Base-by-base conservation (phyloP, 139 green algal genomes). In the Chlorella ohadii region DNA sequence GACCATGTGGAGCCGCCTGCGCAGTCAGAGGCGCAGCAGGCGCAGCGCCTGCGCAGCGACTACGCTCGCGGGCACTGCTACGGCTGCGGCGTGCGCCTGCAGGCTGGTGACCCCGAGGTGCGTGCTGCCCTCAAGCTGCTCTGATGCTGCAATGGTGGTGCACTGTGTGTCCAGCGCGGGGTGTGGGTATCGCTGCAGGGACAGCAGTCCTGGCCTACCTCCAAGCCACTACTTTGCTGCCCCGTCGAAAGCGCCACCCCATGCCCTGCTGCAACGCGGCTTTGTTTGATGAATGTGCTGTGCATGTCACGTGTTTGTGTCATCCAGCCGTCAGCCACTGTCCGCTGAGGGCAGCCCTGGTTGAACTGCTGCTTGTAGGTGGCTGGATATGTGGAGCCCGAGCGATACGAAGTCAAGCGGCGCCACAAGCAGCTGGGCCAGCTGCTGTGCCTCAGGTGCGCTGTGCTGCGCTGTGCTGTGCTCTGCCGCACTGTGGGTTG, bases 61-160 rank as follows among this genome's bases (percentile, higher is more conserved):
- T 83, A 47, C 31, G 39, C 73, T 65, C 85, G 92, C 84, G 89
- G 87, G 2, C 84, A 81, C 81, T 98, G 95, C 88, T 98, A 98
- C 83, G 95, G 95, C 31, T 98, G 95, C 71, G 95, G 95, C 9
- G 75, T 90, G 0, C 15, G 34, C 16, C 78, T 98, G 78, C 95
- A 98, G 80, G 90, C 83, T 17, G 28, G 79, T 0, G 72, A 90
- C 15, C 68, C 68, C 1, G 34, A 85, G 80, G 39, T 84, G 17
- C 61, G 91, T 33, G 94, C 92, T 16, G 96, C 44, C 7, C 44
- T 51, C 7, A 9, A 6, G 9, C 7, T 9, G 44, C 44, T 51
- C 9, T 51, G 44, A 13, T 31, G 22, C 7, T 31, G 22, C 2
- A 4, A 67, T 33, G 61, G 2, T 67, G 23, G n/a, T n/a, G n/a